Percentiles rank a stretch among this genome's conserved stretches.
These are phyloP conservation scores for Coemansia sp. DNA, from an alignment of 192 early-diverging fungal species.

Conservation along the genomic window DNA sequence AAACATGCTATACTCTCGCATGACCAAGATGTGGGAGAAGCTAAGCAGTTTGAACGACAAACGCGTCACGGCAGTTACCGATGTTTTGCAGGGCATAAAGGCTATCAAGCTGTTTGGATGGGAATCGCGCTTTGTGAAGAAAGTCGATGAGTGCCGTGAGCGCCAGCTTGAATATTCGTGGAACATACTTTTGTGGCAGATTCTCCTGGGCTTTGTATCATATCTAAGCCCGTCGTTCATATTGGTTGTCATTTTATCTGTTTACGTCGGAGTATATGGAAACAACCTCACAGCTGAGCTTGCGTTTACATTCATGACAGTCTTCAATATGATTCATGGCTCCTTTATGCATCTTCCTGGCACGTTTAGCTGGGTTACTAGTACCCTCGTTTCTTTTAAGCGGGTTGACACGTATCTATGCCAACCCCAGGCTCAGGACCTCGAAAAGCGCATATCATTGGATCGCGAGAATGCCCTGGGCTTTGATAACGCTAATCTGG, in stretches of 20 bases:
- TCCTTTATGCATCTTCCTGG: slow-evolving; percentile 65
- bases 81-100: slow-evolving; percentile 83
- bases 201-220: slow-evolving; percentile 52
- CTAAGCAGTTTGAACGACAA: slow-evolving; percentile 65
- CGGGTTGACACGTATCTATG: slow-evolving; percentile 74
- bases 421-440: slow-evolving; percentile 66
- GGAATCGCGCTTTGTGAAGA: too few relatives aligned
- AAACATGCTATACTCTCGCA: slow-evolving; percentile 54
- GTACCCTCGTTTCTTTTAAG: slow-evolving; percentile 62
- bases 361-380: slow-evolving; percentile 58
- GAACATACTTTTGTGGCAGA: slow-evolving; percentile 53
- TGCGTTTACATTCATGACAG: slow-evolving; percentile 68
- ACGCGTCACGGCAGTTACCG: slow-evolving; percentile 74
- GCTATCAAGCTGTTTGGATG: slow-evolving; percentile 91
- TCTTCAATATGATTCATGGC: slow-evolving; percentile 65
- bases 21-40: slow-evolving; percentile 57
- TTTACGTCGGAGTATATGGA: slow-evolving; percentile 60
- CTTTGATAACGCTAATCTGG: slow-evolving; percentile 38
- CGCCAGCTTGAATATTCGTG: slow-evolving; percentile 61
- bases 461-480: slow-evolving; percentile 11
- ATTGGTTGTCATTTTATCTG: slow-evolving; percentile 58
- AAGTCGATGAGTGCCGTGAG: slow-evolving; percentile 63
- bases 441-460: slow-evolving; percentile 32
- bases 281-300: slow-evolving; percentile 61
- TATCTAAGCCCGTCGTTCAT: slow-evolving; percentile 63